A percentile compares a stretch with the other conserved stretches of the same genome.
Evolutionary conservation across 768 basidiomycete genomes (phyloP).

Genomic region (Cubamyces sp.): DNA sequence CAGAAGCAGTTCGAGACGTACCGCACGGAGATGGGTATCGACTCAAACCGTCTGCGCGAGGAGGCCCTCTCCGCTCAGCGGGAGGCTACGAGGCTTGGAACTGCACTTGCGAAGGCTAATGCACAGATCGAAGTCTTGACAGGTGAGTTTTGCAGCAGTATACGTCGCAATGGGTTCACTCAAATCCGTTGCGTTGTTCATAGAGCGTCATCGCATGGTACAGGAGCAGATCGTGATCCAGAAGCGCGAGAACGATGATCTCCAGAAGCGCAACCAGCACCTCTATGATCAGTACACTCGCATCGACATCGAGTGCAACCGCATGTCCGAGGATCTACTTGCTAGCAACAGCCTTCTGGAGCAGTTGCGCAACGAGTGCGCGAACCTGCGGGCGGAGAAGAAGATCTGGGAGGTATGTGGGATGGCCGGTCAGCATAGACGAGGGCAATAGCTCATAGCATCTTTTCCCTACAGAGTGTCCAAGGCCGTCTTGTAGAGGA

Average conservation of each 20-base stretch:
- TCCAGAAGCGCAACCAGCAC: constrained; percentile 70
- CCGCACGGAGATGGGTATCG: constrained; percentile 78
- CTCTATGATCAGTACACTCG: constrained; percentile 76
- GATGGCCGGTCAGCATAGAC: background rate
- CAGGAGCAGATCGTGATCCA: constrained; percentile 71
- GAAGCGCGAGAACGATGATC: constrained; percentile 64
- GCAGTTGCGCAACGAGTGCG: constrained; percentile 81
- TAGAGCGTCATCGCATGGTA: constrained; percentile 72
- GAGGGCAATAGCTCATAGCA: background rate
- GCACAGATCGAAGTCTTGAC: constrained; percentile 80
- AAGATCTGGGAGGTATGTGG: constrained; percentile 85
- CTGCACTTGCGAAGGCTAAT: constrained; percentile 79
- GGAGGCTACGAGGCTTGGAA: constrained; percentile 65
- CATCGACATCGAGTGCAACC: constrained; percentile 73
- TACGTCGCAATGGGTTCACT: background rate
- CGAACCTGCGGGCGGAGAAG: constrained; percentile 91
- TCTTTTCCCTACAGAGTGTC: constrained; percentile 53
- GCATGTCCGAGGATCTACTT: constrained; percentile 68
- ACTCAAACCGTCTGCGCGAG: constrained; percentile 72
- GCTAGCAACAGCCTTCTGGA: constrained; percentile 65
- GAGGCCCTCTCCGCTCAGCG: constrained; percentile 66
- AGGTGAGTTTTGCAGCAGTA: constrained; percentile 49
- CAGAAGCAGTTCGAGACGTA: constrained; percentile 84
- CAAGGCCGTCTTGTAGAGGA: constrained; percentile 85
- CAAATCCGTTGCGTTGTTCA: background rate